These are phyloP conservation scores for Tulasnella sp. DNA, from an alignment of 768 basidiomycete species.

Conservation along the genomic window DNA sequence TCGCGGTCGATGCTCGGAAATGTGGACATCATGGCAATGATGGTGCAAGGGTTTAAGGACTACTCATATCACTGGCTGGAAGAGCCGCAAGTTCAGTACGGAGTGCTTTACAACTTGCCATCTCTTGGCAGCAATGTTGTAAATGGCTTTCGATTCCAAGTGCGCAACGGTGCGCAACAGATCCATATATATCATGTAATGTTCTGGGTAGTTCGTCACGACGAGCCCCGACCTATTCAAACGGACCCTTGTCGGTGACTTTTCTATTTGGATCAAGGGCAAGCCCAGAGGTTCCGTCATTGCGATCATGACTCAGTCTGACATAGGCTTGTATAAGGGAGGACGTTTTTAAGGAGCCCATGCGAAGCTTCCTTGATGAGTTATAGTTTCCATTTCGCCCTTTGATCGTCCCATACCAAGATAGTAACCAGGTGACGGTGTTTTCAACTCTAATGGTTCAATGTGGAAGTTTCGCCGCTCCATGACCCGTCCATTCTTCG, in stretches of 20 bases:
- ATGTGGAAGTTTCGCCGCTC: constrained; percentile 66
- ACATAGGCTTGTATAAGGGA: neutral
- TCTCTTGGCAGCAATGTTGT: no score
- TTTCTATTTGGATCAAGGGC: constrained; percentile 50
- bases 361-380: constrained; percentile 28
- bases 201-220: neutral
- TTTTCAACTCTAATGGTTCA: constrained; percentile 41
- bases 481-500: constrained; percentile 65
- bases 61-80: no score
- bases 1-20: constrained; percentile 29
- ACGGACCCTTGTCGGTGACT: constrained; percentile 45
- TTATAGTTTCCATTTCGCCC: no score
- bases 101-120: no score
- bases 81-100: no score
- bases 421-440: constrained; percentile 44
- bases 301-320: no score
- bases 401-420: no score
- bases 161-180: no score
- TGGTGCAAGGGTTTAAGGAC: no score
- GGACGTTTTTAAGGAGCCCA: constrained; percentile 2
- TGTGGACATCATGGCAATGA: constrained; percentile 23
- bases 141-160: no score
- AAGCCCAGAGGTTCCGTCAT: no score
- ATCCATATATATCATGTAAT: neutral
- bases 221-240: constrained; percentile 41